These are phyloP conservation scores for Linaria vulgaris DNA, from an alignment of 257 asterid species.

Conservation along the genomic window DNA sequence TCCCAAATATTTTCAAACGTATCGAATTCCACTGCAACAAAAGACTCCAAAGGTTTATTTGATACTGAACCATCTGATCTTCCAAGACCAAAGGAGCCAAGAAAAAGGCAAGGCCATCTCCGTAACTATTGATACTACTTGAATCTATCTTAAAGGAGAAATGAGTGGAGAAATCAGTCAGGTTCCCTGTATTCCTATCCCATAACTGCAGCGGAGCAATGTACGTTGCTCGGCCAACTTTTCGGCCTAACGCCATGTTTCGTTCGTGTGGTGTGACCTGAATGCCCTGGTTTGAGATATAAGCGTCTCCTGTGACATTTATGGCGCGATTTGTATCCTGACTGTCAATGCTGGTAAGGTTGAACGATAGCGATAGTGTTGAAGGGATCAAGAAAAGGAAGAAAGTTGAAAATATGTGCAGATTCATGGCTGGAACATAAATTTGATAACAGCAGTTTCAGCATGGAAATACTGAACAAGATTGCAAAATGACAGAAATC, in stretches of 20 bases:
- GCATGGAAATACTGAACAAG: too few species aligned
- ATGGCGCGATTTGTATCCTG: neutral
- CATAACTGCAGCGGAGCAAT: neutral
- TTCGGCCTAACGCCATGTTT: too few species aligned
- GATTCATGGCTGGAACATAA: too few species aligned
- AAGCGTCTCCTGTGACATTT: neutral
- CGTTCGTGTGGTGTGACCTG: neutral
- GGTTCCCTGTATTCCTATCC: conserved; percentile 2
- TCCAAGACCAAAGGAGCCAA: conserved; percentile 31
- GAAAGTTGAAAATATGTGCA: too few species aligned
- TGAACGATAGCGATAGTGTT: neutral
- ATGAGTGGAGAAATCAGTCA: conserved; percentile 25
- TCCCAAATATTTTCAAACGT: conserved; percentile 30
- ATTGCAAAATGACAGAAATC: too few species aligned
- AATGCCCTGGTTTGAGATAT: neutral
- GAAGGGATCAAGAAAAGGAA: neutral
- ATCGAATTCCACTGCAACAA: conserved; percentile 36
- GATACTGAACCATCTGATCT: too few species aligned
- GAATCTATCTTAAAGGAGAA: conserved; percentile 26
- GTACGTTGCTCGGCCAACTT: neutral
- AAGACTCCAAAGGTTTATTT: neutral
- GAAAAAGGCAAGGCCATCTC: conserved; percentile 37
- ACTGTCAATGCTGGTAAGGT: neutral
- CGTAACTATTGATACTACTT: neutral
- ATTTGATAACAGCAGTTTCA: too few species aligned